Base-by-base conservation (phyloP, 352 stramenopile genomes). In the Phytophthora pistaciae region DNA sequence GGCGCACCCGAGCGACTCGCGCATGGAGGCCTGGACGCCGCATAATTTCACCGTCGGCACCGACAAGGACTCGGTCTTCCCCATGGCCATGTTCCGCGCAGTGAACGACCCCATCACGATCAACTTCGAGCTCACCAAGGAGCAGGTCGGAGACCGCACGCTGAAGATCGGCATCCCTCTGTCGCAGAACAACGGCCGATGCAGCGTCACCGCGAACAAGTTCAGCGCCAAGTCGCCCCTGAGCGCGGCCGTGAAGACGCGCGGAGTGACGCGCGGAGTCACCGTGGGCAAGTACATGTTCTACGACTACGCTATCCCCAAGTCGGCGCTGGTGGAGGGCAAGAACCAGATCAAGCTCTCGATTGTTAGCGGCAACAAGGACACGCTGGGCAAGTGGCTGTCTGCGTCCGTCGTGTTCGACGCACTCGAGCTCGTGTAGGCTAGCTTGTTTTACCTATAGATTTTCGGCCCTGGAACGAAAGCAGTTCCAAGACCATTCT, bases 41-140 rank as follows among this genome's bases (percentile, higher is more conserved):
- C 11, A 67, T 0, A 79, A 73, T 21, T 90, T 90, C 62, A 66
- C 40, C 1, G 62, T 72, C 3, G 78, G 68, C 21, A 72, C 49
- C 0, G 74, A 83, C 60, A 64, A 66, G 5, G 71, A 75, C 50
- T 49, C 44, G 0, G 20, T 59, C 50, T 90, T 90, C 54, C 82
- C 82, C 1, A 80, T 87, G 68, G 82, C 72, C 14, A 74, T 82
- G 29, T 90, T 90, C 56, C 82, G 82, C 16, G 66, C 59, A 18
- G 73, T 86, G 29, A 90, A 90, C 56, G 78, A 86, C 46, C 82
- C 78, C 3, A 72, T 81, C 46, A 79, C 70, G 4, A 72, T 90
- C 40, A 66, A 71, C 0, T 90, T 87, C 49, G 54, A 65, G 44
- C 56, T 90, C 13, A 81, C 70, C 1, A 68, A 60, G 8, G 50